Evolutionary conservation across 768 basidiomycete genomes (phyloP).

Genomic region (Mrakia gelida): DNA sequence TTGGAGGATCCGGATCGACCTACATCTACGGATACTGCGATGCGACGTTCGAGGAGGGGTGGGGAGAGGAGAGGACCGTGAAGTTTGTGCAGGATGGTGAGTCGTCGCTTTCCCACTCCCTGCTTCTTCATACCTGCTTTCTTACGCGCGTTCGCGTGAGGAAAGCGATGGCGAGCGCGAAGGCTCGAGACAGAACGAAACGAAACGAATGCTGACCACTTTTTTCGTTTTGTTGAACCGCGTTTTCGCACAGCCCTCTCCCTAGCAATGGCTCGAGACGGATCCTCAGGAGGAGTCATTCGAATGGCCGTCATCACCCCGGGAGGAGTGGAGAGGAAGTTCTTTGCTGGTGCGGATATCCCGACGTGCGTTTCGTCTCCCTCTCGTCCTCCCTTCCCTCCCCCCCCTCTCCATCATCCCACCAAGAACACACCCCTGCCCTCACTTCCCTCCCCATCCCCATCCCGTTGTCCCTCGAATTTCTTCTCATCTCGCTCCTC

Average conservation of each 20-base stretch:
- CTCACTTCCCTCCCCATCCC: neutral
- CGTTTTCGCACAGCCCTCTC: slow-evolving; percentile 68
- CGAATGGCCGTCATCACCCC: slow-evolving; percentile 96
- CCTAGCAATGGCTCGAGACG: slow-evolving; percentile 95
- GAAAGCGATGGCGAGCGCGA: neutral
- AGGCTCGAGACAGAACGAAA: neutral
- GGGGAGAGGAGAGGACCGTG: slow-evolving; percentile 82
- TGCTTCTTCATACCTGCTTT: neutral
- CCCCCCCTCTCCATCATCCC: neutral
- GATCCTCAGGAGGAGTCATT: slow-evolving; percentile 94
- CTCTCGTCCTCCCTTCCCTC: neutral
- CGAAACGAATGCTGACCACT: neutral
- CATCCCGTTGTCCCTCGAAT: too few species aligned
- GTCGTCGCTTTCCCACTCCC: too few species aligned
- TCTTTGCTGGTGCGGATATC: slow-evolving; percentile 83
- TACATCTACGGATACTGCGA: slow-evolving; percentile 99
- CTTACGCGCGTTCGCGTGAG: neutral
- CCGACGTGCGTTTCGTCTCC: slow-evolving; percentile 46
- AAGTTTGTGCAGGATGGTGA: slow-evolving; percentile 93
- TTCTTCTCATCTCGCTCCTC: neutral
- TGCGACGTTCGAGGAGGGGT: slow-evolving; percentile 91
- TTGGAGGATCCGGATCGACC: slow-evolving; percentile 94
- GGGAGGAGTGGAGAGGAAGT: slow-evolving; percentile 82
- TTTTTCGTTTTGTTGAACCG: slow-evolving; percentile 15
- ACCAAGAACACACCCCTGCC: too few species aligned